Evolutionary conservation across 2,329 filamentous ascomycete genomes (phyloP), one percentile per base, ranked within the genome.

Genomic region (Colletotrichum cuscutae): DNA sequence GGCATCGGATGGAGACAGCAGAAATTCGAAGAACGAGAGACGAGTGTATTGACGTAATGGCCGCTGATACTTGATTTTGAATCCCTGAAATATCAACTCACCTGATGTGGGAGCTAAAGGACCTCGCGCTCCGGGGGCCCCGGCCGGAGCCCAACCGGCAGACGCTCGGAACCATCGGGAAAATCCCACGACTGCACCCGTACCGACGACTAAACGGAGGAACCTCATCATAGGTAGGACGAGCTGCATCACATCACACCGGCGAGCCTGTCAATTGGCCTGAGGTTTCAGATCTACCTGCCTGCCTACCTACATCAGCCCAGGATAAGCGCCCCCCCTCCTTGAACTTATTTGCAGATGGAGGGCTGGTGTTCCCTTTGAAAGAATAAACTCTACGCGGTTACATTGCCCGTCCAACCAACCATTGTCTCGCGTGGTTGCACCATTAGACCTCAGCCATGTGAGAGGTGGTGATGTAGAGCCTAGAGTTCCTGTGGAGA

Each of bases 111-210:
- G 42, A 19, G 42, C 28, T 15, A 42, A 30, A 19, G 19, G 52
- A 32, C 64, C 65, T 49, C 13, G 37, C 49, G 35, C 62, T 65
- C 68, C 68, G 68, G 68, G 32, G 32, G 61, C 62, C 57, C 69
- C 65, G 69, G 58, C 57, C 68, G 58, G 28, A 24, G 5, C 56
- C 68, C 68, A 46, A 9, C 35, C 46, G 61, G 62, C 46, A 49
- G 32, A 71, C 49, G 57, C 37, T 71, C 68, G 63, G 37, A 28
- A 62, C 22, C n/a, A 52, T 42, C 58, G 64, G 64, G 42, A 49
- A 58, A 58, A 58, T 52, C 52, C 12, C 52, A 57, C 28, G 35
- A 37, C 35, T 28, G 26, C 37, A 35, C 12, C 35, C n/a, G 22
- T 28, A 53, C 15, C 37, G 65, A 71, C 52, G 65, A 59, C 65